A percentile compares a stretch with the other conserved stretches of the same genome.
Evolutionary conservation across 2,329 filamentous ascomycete genomes (phyloP).

Genomic region (Endoconidiophora polonica): DNA sequence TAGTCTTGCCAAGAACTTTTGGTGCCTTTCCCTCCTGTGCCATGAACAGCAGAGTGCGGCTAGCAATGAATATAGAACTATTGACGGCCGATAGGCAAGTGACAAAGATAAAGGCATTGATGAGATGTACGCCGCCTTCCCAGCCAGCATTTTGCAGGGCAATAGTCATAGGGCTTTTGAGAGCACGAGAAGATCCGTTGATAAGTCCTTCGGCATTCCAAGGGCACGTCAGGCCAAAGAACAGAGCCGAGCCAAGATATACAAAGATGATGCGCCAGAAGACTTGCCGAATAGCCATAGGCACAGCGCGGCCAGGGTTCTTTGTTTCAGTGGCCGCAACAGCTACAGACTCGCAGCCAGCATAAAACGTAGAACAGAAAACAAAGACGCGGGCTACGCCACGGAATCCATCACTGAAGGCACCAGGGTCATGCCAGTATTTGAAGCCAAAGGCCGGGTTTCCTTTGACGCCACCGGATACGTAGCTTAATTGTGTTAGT

Average conservation of each 20-base stretch:
- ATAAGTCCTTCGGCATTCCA: slow-evolving; percentile 48
- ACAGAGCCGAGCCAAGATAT: slow-evolving; percentile 55
- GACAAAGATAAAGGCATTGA: slow-evolving; percentile 62
- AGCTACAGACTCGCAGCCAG: slow-evolving; percentile 47
- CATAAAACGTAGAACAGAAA: slow-evolving; percentile 54
- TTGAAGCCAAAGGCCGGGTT: slow-evolving; percentile 44
- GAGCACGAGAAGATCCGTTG: slow-evolving; percentile 41
- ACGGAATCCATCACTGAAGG: slow-evolving; percentile 52
- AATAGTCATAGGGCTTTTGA: slow-evolving; percentile 58
- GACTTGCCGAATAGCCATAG: slow-evolving; percentile 41
- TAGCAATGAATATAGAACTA: slow-evolving; percentile 61
- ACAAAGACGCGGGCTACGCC: slow-evolving; percentile 51
- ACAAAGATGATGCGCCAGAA: slow-evolving; percentile 46
- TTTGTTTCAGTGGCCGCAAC: slow-evolving; percentile 46
- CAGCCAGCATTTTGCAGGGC: slow-evolving; percentile 60
- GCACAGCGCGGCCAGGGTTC: slow-evolving; percentile 38
- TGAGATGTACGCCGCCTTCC: slow-evolving; percentile 54
- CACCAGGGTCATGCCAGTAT: slow-evolving; percentile 56
- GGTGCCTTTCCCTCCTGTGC: slow-evolving; percentile 58
- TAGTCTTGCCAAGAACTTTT: slow-evolving; percentile 49
- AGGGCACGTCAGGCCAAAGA: slow-evolving; percentile 59
- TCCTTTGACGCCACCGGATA: slow-evolving; percentile 47
- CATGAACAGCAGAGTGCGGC: slow-evolving; percentile 60
- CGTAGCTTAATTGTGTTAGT: slow-evolving; percentile 28
- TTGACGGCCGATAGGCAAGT: slow-evolving; percentile 59